Percentiles rank a stretch among this genome's conserved stretches.
Conservation (phyloP, 2,329 filamentous ascomycete species). For the Ceratocystis huliohia region DNA sequence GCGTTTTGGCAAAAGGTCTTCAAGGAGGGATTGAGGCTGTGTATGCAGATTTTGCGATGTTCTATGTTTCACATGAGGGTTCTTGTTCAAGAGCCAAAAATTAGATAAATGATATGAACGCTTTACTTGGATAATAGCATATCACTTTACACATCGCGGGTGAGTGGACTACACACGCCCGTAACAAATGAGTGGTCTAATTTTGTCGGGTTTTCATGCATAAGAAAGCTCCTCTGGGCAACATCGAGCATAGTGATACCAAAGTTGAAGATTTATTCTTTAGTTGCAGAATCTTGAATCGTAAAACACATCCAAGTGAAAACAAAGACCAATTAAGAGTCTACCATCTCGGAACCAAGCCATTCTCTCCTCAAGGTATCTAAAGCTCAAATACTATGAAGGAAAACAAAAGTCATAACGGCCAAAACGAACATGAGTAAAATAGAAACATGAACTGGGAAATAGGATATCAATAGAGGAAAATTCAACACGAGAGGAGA, state of each 20-base stretch:
- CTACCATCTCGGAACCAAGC: not conserved
- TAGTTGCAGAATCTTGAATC: not conserved
- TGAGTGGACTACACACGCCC: not conserved
- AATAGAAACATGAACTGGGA: conserved; percentile 19
- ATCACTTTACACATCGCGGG: conserved; percentile 9
- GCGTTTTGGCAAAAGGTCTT: not conserved
- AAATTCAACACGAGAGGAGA: not conserved
- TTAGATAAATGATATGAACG: conserved; percentile 7
- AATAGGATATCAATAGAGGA: conserved; percentile 1
- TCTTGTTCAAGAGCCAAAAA: not conserved
- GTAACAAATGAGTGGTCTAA: not conserved
- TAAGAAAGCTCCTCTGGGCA: not conserved
- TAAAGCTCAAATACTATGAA: conserved; percentile 8
- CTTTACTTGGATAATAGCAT: not conserved
- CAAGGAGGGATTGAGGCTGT: not conserved
- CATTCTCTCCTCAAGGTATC: conserved; percentile 19
- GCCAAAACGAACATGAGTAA: conserved; percentile 21
- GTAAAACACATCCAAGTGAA: not conserved
- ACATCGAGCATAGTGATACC: not conserved
- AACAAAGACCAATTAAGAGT: not conserved
- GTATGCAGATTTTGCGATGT: not conserved
- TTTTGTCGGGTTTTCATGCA: not conserved
- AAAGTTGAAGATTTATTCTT: not conserved
- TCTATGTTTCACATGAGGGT: not conserved
- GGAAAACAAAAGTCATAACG: conserved; percentile 10